Evolutionary conservation across 768 basidiomycete genomes (phyloP).

Genomic region (Leccinum aurantiacum): DNA sequence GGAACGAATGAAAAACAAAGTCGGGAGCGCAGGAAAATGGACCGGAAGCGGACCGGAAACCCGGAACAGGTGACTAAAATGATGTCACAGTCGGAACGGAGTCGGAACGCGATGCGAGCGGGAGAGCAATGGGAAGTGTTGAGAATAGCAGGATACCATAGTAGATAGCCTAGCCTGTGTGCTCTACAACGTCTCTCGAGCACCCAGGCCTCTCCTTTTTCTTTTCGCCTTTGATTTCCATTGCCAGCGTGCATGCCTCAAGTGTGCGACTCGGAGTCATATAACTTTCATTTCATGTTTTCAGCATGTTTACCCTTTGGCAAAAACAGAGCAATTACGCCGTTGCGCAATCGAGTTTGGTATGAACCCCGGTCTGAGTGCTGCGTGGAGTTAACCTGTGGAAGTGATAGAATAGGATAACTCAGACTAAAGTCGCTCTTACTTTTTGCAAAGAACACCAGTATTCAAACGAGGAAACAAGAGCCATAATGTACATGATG

Average conservation of each 20-base stretch:
- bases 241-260: slow-evolving; percentile 2
- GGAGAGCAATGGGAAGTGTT: no score
- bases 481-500: not conserved
- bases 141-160: no score
- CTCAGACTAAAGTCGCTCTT: not conserved
- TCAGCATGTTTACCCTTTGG: slow-evolving; percentile 6
- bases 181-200: not conserved
- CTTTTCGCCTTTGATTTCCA: not conserved
- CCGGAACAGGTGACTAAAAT: no score
- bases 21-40: no score
- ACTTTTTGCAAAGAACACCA: not conserved
- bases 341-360: not conserved
- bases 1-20: no score
- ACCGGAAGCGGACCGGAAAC: no score
- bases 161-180: no score
- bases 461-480: not conserved
- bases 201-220: not conserved
- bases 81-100: no score
- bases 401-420: no score
- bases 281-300: slow-evolving; percentile 16
- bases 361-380: not conserved
- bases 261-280: slow-evolving; percentile 1
- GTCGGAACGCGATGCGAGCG: no score
- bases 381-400: not conserved
- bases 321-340: not conserved